Evolutionary conservation across 2,329 filamentous ascomycete genomes (phyloP), one percentile per base, ranked within the genome.

Genomic region (Epichloe hybrida): DNA sequence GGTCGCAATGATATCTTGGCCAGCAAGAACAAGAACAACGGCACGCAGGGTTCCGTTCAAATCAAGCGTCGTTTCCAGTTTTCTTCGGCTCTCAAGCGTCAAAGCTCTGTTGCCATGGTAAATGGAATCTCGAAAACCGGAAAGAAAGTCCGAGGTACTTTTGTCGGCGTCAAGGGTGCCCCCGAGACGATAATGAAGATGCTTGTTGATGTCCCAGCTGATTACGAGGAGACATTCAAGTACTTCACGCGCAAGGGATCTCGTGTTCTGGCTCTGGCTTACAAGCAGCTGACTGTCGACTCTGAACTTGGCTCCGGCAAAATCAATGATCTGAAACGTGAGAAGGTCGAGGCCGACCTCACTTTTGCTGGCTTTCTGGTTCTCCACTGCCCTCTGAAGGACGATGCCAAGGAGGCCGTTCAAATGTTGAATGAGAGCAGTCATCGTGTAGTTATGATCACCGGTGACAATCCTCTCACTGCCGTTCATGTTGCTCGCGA

Each of bases 351-450:
- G 66, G 79, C 80, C 46, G 81, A 85, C 23, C 72, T 98, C 46
- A 81, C 77, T 20, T 98, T 98, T 69, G 93, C 93, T 53, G 93
- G 93, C 53, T 98, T 98, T 72, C 73, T 98, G 55, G 89, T 98
- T 48, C 75, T 98, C 34, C 91, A 96, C 66, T 96, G 89, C 61
- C 93, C 93, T 5, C 76, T 98, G 52, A 98, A 98, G 71, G 90
- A 95, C 27, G 93, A 98, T 66, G 93, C 93, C 45, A 86, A 94
- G 69, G 84, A 93, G 65, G 83, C 93, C 39, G 88, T 98, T 40
- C 88, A 86, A 57, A 96, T 97, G 88, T 78, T 98, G 59, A 98
- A 96, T 64, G 93, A 98, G 73, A 97, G 91, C 69, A 97, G 90
- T 70, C 93, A 98, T 68, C 88, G 93, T 59, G 89, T 95, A 45